Evolutionary conservation across 352 stramenopile species (phyloP), one percentile per base, ranked within the genome.

Genomic region (Synura sp.): DNA sequence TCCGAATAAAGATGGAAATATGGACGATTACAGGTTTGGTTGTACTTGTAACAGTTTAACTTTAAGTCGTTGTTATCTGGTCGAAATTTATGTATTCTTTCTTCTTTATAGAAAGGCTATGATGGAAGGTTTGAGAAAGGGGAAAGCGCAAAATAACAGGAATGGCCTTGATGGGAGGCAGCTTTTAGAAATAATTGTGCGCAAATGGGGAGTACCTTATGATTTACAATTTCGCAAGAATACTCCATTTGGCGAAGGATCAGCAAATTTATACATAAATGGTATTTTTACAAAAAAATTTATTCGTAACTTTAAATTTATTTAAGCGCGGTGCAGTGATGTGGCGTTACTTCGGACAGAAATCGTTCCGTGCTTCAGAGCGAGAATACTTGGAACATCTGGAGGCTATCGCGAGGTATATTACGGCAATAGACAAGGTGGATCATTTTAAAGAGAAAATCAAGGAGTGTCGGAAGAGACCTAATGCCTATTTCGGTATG

Each of bases 151-250:
- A n/a, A n/a, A n/a, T n/a, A n/a, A n/a, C n/a, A n/a, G n/a, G n/a
- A n/a, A n/a, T n/a, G n/a, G n/a, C n/a, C 89, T 55, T 83, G 80
- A 82, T 80, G 82, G 81, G 80, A 81, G 60, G 31, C 22, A 74
- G 60, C 22, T 49, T 71, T n/a, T 71, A n/a, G 42, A 53, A 53
- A 53, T 53, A n/a, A 53, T 53, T n/a, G n/a, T 53, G 15, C 42
- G 42, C 15, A 53, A 53, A n/a, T 53, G 42, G 42, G 42, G 42
- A 15, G 42, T 53, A n/a, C 15, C 42, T 15, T 53, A 53, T n/a
- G 42, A 53, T n/a, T n/a, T 53, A n/a, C 42, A 53, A n/a, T n/a
- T 53, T 15, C 42, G 42, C 42, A 53, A 53, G 42, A 53, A 53
- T n/a, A 53, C 15, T 15, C 42, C 42, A 15, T 53, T 53, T n/a